Base-by-base conservation (phyloP, 2,329 filamentous ascomycete genomes). In the Anisogramma anomala region DNA sequence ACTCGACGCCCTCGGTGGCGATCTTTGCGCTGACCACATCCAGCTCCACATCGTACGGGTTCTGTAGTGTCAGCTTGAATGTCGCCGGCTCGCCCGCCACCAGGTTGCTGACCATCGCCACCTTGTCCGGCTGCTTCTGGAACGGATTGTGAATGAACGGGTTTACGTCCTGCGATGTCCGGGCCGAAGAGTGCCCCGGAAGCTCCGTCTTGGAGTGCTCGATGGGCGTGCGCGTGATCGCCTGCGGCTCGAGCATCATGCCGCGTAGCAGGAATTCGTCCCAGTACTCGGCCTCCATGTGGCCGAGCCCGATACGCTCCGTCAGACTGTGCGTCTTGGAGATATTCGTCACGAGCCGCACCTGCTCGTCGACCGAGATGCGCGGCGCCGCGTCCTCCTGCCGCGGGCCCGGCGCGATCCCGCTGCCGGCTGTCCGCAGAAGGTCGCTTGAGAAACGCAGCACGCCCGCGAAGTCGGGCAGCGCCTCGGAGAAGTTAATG, bases 91-190 rank as follows among this genome's bases (percentile, higher is more conserved):
- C 88, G 13, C 79, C 80, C 4, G 84, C 79, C 15, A 96, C 84
- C 22, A 95, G 67, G 1, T 86, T 72, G 43, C 71, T 72, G 44
- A 87, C 78, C 10, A 73, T 66, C 2, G 69, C 66, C 18, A 71
- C 70, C 38, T 80, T 70, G 31, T 76, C 71, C 0, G 70, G 62
- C 39, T 71, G 71, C 59, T 87, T 86, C 15, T 87, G 63, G 54
- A 95, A 96, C 0, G 91, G 86, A 54, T 95, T 95, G 57, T 96
- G 94, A 43, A 98, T 84, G 52, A 98, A 94, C 0, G 91, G 91
- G 47, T 91, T 86, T 4, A 77, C 69, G 44, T 77, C 73, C 49
- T 77, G 72, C 3, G 73, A 77, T 11, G 69, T 65, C 33, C 71
- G 64, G 22, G 63, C 65, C 1, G 66, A 64, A 0, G 64, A 62